Evolutionary conservation across 129 eudicot genomes (phyloP), one percentile per base, ranked within the genome.

Genomic region (Sambucus nigra): DNA sequence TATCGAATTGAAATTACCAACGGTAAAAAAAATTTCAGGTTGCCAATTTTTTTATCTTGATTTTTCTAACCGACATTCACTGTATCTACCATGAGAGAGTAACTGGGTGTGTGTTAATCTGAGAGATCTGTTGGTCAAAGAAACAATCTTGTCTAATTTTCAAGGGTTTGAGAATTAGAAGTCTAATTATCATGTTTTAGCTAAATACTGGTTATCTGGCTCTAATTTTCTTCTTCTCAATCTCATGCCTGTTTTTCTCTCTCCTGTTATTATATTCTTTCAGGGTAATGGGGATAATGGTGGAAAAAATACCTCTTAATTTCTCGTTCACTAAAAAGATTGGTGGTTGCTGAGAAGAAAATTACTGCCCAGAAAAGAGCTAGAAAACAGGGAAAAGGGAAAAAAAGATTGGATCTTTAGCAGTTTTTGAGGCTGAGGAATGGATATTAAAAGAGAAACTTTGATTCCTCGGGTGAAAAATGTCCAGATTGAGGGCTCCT

Each of bases 361-460:
- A 26, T 45, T 59, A 15, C 18, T 53, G 12, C 12, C 40, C n/a
- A 21, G 23, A 20, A 51, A 31, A 22, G 32, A 47, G 16, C 15
- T 5, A n/a, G 22, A 25, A 38, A 14, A 64, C 25, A 57, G 61
- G 38, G 51, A 19, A 50, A 23, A 47, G 47, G 13, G 24, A 38
- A 60, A 53, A 53, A 48, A 59, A 10, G 33, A 16, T 42, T 42
- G 24, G 65, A 23, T 52, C 50, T 56, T 45, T 60, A 62, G 65
- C 75, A 53, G 53, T 69, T 69, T 39, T 20, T 1, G 12, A 17
- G 17, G 25, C 45, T 22, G 59, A n/a, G 51, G 56, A 41, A 85
- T 80, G 91, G 83, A 71, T 46, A 55, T 60, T 45, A 68, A 51
- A 18, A 53, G 61, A 35, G 71, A 69, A 70, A 56, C 60, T 39